phyloP scores from a whole-genome alignment of 169 alveolate genomes.

The Fabrea salina region DNA sequence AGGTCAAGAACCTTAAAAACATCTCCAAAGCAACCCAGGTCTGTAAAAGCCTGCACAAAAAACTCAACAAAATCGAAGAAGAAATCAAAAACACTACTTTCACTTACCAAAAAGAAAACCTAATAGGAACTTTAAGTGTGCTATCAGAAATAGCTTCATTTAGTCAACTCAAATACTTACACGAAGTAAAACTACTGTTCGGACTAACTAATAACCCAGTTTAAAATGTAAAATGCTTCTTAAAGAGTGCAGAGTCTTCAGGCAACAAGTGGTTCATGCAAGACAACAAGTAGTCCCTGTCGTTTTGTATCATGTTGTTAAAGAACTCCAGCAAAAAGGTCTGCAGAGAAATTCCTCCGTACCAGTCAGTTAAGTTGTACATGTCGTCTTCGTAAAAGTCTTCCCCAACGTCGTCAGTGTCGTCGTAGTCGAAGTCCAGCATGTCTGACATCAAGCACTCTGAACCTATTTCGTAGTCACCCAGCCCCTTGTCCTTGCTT shows the following conservation, averaged over 20 bases:
- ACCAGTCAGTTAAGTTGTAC: conserved; percentile 36
- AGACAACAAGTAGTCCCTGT: background rate
- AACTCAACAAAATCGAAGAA: too few species aligned
- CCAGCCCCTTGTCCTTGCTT: conserved; percentile 66
- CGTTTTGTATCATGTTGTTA: background rate
- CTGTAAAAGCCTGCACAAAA: too few species aligned
- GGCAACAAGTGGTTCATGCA: conserved; percentile 5
- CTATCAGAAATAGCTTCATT: too few species aligned
- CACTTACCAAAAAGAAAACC: too few species aligned
- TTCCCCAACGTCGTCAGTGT: conserved; percentile 61
- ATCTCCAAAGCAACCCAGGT: too few species aligned
- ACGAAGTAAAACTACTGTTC: background rate
- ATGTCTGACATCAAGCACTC: conserved; percentile 68
- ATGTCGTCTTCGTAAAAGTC: conserved; percentile 66
- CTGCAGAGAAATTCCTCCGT: conserved; percentile 37
- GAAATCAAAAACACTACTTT: too few species aligned
- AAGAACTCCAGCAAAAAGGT: conserved; percentile 23
- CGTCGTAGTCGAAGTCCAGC: conserved; percentile 71
- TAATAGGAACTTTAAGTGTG: too few species aligned
- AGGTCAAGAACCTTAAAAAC: too few species aligned
- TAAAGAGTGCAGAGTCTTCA: conserved; percentile 23
- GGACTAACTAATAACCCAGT: background rate
- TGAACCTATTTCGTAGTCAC: conserved; percentile 73
- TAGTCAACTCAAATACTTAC: too few species aligned
- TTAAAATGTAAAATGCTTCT: conserved; percentile 28